Evolutionary conservation across 2,329 filamentous ascomycete species (phyloP).

Genomic region (Emmonsia crescens): DNA sequence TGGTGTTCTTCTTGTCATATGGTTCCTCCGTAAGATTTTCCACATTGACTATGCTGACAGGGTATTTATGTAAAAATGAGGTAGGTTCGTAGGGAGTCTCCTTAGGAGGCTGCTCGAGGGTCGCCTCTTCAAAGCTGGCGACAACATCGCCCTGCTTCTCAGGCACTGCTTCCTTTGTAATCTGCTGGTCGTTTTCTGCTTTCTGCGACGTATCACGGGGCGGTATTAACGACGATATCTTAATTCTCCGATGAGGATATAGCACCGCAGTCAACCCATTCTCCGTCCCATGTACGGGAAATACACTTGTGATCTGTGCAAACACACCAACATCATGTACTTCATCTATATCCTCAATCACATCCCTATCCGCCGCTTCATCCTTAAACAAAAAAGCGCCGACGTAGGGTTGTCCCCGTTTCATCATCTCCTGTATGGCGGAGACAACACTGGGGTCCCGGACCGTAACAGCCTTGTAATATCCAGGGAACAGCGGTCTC

Average conservation of each 20-base stretch:
- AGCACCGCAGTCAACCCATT: slow-evolving; percentile 81
- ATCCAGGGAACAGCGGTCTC: slow-evolving; percentile 87
- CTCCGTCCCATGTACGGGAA: slow-evolving; percentile 73
- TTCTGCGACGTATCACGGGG: slow-evolving; percentile 39
- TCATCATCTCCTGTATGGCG: slow-evolving; percentile 93
- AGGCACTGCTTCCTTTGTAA: slow-evolving; percentile 36
- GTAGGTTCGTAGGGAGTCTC: slow-evolving; percentile 70
- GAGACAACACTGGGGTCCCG: slow-evolving; percentile 82
- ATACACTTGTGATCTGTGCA: slow-evolving; percentile 93
- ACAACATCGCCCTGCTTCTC: slow-evolving; percentile 89
- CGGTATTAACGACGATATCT: slow-evolving; percentile 70
- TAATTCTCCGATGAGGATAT: slow-evolving; percentile 91
- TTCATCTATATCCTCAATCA: slow-evolving; percentile 80
- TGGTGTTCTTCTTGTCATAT: slow-evolving; percentile 77
- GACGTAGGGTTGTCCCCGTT: slow-evolving; percentile 92
- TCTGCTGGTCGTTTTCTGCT: slow-evolving; percentile 25
- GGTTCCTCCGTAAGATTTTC: slow-evolving; percentile 85
- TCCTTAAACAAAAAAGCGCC: slow-evolving; percentile 97
- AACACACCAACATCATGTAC: slow-evolving; percentile 96
- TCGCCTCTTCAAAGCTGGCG: slow-evolving; percentile 85
- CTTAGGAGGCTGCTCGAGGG: slow-evolving; percentile 46
- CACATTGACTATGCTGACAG: slow-evolving; percentile 88
- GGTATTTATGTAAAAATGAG: slow-evolving; percentile 80
- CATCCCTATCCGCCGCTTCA: slow-evolving; percentile 83
- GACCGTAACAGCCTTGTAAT: slow-evolving; percentile 98